Base-by-base conservation (phyloP, 257 asterid species). In the Capsicum chinense region DNA sequence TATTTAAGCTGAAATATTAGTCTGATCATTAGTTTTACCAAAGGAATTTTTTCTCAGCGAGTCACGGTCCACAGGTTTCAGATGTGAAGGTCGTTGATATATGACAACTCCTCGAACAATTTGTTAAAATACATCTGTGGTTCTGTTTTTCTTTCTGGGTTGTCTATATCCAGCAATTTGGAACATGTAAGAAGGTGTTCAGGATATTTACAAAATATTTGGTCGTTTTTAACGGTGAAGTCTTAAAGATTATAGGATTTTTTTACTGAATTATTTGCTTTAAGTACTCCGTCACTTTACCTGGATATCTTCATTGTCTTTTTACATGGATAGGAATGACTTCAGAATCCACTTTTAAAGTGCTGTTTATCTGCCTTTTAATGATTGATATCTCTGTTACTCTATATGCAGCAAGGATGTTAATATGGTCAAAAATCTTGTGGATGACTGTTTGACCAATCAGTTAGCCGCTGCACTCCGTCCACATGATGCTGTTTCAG, bases 401-500 rank as follows among this genome's bases (percentile, higher is more conserved):
- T 26, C 26, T 54, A 54, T 79, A 48, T 93, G 95, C 98, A 95
- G 99, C 84, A 97, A 97, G 89, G 99, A 97, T 84, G 97, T 93
- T 79, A 90, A 87, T 84, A 97, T 97, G 42, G 99, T 97, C 48
- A 97, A 93, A 93, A 97, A 93, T 88, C 98, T 97, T 26, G 98
- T 97, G 82, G 99, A 93, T 85, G 99, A 97, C 68, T 91, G 97
- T 84, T 91, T 93, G 74, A 87, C 95, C 58, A 86, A 93, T 86
- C 91, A 93, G 88, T 86, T 93, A 83, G 88, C 98, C 48, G 91
- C 98, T 85, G 93, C 98, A 62, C 91, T 97, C 83, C 98, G 98
- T 74, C 99, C 99, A 70, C 99, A 95, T 85, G 99, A 97, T 89
- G 98, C 99, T 64, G 98, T 95, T 88, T 97, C 98, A 2, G 99